A percentile compares a stretch with the other conserved stretches of the same genome.
Evolutionary conservation across 495 filamentous ascomycete species (phyloP).

Genomic region (Pyrenula aspistea): DNA sequence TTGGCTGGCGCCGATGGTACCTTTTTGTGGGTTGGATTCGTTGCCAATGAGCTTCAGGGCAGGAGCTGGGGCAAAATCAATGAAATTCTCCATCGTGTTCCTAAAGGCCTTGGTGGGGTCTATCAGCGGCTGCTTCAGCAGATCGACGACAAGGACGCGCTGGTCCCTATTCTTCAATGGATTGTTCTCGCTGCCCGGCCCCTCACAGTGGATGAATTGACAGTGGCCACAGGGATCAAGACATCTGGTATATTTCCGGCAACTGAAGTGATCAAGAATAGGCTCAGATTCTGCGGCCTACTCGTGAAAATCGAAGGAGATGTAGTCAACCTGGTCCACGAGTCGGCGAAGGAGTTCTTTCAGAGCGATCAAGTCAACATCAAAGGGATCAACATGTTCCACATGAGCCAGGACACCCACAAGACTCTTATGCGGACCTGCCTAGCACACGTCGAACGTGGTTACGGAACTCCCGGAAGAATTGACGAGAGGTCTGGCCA

Average conservation of each 20-base stretch:
- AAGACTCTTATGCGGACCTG: constrained; percentile 12
- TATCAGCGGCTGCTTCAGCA: constrained; percentile 23
- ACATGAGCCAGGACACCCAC: constrained; percentile 8
- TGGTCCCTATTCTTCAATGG: constrained; percentile 18
- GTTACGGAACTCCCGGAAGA: not conserved
- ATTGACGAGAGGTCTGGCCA: constrained; percentile 3
- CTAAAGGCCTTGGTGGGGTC: constrained; percentile 16
- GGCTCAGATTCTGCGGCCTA: constrained; percentile 10
- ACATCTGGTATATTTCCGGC: not conserved
- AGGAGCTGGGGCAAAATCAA: constrained; percentile 10
- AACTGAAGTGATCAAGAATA: constrained; percentile 9
- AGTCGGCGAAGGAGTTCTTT: constrained; percentile 24
- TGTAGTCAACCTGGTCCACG: constrained; percentile 17
- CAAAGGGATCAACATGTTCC: constrained; percentile 9
- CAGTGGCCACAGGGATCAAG: constrained; percentile 3
- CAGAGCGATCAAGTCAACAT: constrained; percentile 8
- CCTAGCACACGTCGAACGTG: constrained; percentile 4
- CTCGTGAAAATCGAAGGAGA: constrained; percentile 14
- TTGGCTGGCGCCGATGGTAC: constrained; percentile 24
- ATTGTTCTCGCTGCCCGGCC: constrained; percentile 18
- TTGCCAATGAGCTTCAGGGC: constrained; percentile 23
- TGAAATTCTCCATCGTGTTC: constrained; percentile 12
- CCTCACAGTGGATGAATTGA: constrained; percentile 17
- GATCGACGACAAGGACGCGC: constrained; percentile 11
- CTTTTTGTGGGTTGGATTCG: constrained; percentile 34